A percentile compares a stretch with the other conserved stretches of the same genome.
phyloP scores from a whole-genome alignment of 345 rosid genomes.

The Moricandia arvensis region DNA sequence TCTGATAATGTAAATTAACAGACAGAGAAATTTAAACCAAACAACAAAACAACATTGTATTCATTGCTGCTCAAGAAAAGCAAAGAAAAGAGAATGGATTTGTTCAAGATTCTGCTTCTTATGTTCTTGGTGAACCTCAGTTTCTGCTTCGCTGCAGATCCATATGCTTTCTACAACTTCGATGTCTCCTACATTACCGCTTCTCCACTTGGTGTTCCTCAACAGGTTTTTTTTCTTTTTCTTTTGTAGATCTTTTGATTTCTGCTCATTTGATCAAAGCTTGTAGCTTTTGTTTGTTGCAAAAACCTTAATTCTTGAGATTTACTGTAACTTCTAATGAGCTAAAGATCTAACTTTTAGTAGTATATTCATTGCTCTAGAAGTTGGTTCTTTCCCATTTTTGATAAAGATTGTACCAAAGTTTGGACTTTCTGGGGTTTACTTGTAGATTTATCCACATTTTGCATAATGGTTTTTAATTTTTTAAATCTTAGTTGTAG shows the following conservation, averaged over 20 bases:
- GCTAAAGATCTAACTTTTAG: conserved; percentile 20
- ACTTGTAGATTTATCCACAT: conserved; percentile 12
- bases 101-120: conserved; percentile 40
- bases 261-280: not conserved
- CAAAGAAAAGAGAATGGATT: conserved; percentile 47
- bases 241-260: conserved; percentile 37
- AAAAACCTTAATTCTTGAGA: not conserved
- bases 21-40: not conserved
- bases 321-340: not conserved
- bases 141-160: conserved; percentile 68
- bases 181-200: conserved; percentile 62
- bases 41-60: not conserved
- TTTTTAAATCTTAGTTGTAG: not conserved
- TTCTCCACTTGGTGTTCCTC: conserved; percentile 61
- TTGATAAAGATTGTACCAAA: not conserved
- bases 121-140: conserved; percentile 50
- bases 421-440: not conserved
- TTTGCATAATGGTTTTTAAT: not conserved
- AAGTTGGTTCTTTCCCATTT: not conserved
- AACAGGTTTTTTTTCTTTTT: conserved; percentile 55
- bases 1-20: conserved; percentile 40
- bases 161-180: conserved; percentile 57
- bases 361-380: not conserved
- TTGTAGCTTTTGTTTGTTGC: not conserved
- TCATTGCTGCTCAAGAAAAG: conserved; percentile 13